A percentile compares a stretch with the other conserved stretches of the same genome.
These are phyloP conservation scores for Globisporangium sylvaticum DNA, from an alignment of 352 stramenopile species.

Conservation along the genomic window DNA sequence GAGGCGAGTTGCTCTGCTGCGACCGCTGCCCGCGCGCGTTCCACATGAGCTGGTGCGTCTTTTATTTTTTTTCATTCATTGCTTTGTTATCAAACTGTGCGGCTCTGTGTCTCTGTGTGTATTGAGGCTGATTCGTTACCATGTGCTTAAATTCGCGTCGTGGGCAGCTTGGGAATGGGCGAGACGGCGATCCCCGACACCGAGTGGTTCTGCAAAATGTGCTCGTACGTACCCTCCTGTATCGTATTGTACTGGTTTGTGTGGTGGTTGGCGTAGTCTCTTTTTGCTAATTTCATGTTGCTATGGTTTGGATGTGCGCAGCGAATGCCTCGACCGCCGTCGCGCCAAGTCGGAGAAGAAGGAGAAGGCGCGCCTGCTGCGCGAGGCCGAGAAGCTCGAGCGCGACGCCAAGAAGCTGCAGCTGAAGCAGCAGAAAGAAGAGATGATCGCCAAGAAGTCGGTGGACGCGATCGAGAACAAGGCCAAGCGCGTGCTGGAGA, in stretches of 20 bases:
- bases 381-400: constrained; percentile 79
- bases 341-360: constrained; percentile 71
- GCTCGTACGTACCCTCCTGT: constrained; percentile 41
- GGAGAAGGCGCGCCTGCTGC: constrained; percentile 71
- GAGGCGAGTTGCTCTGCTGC: constrained; percentile 88
- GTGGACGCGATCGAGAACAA: constrained; percentile 82
- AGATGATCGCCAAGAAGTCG: constrained; percentile 64
- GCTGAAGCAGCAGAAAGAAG: constrained; percentile 69
- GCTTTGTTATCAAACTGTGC: too few species aligned
- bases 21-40: constrained; percentile 91
- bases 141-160: too few species aligned
- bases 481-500: constrained; percentile 81
- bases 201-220: constrained; percentile 89
- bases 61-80: not conserved
- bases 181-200: constrained; percentile 74
- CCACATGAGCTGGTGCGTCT: constrained; percentile 82
- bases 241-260: not conserved
- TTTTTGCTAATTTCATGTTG: too few species aligned
- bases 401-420: constrained; percentile 61
- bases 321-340: constrained; percentile 76
- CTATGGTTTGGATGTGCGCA: too few species aligned
- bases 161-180: constrained; percentile 47
- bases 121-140: too few species aligned
- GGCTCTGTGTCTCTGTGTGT: not conserved
- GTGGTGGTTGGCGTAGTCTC: too few species aligned